Conservation (phyloP, 495 filamentous ascomycete species). For the Penicillium argentinense region DNA sequence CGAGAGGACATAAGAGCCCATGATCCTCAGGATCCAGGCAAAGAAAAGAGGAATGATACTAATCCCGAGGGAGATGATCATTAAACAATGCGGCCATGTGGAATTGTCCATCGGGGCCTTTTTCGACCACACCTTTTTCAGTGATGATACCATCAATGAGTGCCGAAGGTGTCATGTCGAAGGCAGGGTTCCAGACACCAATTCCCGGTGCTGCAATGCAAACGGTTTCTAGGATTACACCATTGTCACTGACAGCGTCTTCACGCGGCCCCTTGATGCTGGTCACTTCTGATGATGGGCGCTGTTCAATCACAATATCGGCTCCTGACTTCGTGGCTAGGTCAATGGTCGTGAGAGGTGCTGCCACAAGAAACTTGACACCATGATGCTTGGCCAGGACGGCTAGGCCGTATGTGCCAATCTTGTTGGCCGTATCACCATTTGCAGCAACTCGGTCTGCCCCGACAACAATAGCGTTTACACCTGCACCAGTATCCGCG, state of each 20-base stretch:
- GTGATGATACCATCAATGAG: constrained; percentile 95
- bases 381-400: constrained; percentile 83
- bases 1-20: neutral
- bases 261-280: constrained; percentile 74
- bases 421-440: constrained; percentile 98
- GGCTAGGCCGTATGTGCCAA: constrained; percentile 91
- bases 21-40: constrained; percentile 3
- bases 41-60: constrained; percentile 11
- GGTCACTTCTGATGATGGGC: constrained; percentile 74
- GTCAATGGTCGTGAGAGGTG: constrained; percentile 92
- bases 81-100: constrained; percentile 60
- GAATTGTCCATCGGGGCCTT: constrained; percentile 71
- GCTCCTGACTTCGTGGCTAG: constrained; percentile 70
- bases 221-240: constrained; percentile 63
- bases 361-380: constrained; percentile 92
- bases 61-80: constrained; percentile 11
- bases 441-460: constrained; percentile 95
- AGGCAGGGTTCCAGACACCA: constrained; percentile 91
- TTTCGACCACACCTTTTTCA: constrained; percentile 84
- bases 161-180: constrained; percentile 84
- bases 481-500: constrained; percentile 54
- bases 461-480: constrained; percentile 87
- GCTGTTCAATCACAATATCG: constrained; percentile 86
- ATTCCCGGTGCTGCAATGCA: constrained; percentile 80
- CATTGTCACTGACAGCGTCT: constrained; percentile 42